A percentile compares a stretch with the other conserved stretches of the same genome.
These are phyloP conservation scores for Alternaria metachromatica DNA, from an alignment of 2,329 filamentous ascomycete species.

Conservation along the genomic window DNA sequence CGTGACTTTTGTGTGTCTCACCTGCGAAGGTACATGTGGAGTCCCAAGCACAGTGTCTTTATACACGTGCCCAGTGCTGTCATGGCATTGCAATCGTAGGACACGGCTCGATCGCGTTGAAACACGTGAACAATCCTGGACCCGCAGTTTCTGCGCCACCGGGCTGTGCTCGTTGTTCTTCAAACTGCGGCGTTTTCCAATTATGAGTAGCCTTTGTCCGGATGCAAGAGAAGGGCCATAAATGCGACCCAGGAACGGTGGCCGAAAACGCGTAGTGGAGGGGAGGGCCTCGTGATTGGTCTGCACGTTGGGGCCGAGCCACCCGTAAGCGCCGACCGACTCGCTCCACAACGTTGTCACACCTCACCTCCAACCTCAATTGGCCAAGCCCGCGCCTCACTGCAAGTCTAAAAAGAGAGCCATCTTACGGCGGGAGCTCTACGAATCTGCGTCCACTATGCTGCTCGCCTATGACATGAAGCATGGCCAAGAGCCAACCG, in stretches of 20 bases:
- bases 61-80: not conserved
- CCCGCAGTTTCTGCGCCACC: conserved; percentile 13
- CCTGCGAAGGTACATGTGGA: not conserved
- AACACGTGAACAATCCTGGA: not conserved
- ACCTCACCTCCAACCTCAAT: conserved; percentile 35
- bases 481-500: conserved; percentile 37
- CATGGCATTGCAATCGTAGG: not conserved
- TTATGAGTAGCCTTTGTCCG: conserved; percentile 15
- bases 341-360: conserved; percentile 32
- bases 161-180: conserved; percentile 14
- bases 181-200: not conserved
- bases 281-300: conserved; percentile 33
- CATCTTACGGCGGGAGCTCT: conserved; percentile 37
- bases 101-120: not conserved
- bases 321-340: conserved; percentile 39
- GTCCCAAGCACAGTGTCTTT: not conserved
- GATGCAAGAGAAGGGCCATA: conserved; percentile 14
- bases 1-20: not conserved
- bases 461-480: conserved; percentile 29
- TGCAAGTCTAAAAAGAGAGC: conserved; percentile 33
- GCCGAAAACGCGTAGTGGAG: conserved; percentile 17
- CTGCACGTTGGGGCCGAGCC: conserved; percentile 5
- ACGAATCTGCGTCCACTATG: conserved; percentile 36
- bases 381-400: conserved; percentile 43
- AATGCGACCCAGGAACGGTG: conserved; percentile 7